Evolutionary conservation across 805 yeast genomes (phyloP).

Genomic region (Torulaspora maleeae): DNA sequence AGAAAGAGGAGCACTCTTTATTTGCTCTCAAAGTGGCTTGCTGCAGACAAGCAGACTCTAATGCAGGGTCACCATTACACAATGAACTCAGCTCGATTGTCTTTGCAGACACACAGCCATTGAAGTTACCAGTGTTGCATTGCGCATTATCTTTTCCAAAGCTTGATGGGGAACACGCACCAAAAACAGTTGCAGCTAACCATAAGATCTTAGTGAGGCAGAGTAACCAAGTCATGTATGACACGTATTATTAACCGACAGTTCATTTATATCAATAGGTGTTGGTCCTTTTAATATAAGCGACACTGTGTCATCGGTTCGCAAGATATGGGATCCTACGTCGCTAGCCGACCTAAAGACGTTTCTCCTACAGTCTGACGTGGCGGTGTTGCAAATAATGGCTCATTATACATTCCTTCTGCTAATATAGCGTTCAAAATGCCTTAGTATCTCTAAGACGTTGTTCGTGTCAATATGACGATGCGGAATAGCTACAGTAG

Average conservation of each 20-base stretch:
- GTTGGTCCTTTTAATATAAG: not conserved
- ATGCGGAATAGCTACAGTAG: not conserved
- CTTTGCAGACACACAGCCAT: conserved; percentile 12
- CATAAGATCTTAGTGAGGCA: not conserved
- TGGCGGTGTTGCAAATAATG: not conserved
- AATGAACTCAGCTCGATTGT: conserved; percentile 10
- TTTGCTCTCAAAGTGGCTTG: conserved; percentile 12
- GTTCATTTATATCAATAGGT: too few relatives aligned
- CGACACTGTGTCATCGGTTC: not conserved
- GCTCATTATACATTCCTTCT: not conserved
- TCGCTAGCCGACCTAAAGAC: too few relatives aligned
- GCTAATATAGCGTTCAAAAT: not conserved
- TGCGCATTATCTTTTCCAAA: conserved; percentile 7
- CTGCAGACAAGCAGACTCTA: conserved; percentile 10
- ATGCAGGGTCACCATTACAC: conserved; percentile 11
- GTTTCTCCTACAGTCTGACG: too few relatives aligned
- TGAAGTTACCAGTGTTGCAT: conserved; percentile 11
- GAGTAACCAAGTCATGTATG: not conserved
- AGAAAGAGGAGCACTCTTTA: conserved; percentile 10
- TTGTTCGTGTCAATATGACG: not conserved
- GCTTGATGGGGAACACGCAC: conserved; percentile 8
- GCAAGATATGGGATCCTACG: not conserved
- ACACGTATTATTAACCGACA: not conserved
- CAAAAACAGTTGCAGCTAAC: not conserved
- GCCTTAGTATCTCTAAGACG: not conserved